phyloP scores from a whole-genome alignment of 2,329 filamentous ascomycete genomes.

The Fusarium albosuccineum region DNA sequence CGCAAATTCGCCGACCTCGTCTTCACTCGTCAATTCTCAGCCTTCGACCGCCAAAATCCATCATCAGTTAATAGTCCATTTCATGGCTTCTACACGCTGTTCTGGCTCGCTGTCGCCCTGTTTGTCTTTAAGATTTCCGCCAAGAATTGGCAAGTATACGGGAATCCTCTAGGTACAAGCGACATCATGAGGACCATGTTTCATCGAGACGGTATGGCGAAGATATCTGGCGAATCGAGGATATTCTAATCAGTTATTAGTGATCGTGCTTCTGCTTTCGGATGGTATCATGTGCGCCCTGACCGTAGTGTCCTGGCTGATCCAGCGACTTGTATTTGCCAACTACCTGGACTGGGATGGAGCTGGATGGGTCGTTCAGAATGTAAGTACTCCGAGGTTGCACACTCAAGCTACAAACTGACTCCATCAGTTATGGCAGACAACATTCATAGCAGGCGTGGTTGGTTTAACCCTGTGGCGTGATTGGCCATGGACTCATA shows the following conservation, averaged over 20 bases:
- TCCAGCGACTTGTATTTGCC: slow-evolving; percentile 72
- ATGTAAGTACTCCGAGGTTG: slow-evolving; percentile 56
- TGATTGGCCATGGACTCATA: slow-evolving; percentile 87
- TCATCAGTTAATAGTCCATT: slow-evolving; percentile 76
- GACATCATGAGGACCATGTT: slow-evolving; percentile 80
- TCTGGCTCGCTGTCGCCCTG: slow-evolving; percentile 78
- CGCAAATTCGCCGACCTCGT: slow-evolving; percentile 65
- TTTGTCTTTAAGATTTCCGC: slow-evolving; percentile 76
- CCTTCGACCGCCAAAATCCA: slow-evolving; percentile 80
- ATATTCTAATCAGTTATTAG: slow-evolving; percentile 43
- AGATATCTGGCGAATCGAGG: not conserved
- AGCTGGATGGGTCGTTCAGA: slow-evolving; percentile 80
- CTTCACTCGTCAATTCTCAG: slow-evolving; percentile 79
- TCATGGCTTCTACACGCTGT: slow-evolving; percentile 83
- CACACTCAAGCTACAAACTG: not conserved
- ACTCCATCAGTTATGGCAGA: slow-evolving; percentile 73
- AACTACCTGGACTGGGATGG: slow-evolving; percentile 76
- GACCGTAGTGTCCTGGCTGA: slow-evolving; percentile 73
- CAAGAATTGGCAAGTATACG: slow-evolving; percentile 76
- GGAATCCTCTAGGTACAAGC: slow-evolving; percentile 76
- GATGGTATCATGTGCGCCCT: slow-evolving; percentile 77
- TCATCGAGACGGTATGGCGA: slow-evolving; percentile 57
- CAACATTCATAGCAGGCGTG: slow-evolving; percentile 70
- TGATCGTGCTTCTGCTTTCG: slow-evolving; percentile 69
- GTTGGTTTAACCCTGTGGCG: slow-evolving; percentile 76